phyloP scores from a whole-genome alignment of 1,284 basidiomycete species.

The Cryptococcus sp. region DNA sequence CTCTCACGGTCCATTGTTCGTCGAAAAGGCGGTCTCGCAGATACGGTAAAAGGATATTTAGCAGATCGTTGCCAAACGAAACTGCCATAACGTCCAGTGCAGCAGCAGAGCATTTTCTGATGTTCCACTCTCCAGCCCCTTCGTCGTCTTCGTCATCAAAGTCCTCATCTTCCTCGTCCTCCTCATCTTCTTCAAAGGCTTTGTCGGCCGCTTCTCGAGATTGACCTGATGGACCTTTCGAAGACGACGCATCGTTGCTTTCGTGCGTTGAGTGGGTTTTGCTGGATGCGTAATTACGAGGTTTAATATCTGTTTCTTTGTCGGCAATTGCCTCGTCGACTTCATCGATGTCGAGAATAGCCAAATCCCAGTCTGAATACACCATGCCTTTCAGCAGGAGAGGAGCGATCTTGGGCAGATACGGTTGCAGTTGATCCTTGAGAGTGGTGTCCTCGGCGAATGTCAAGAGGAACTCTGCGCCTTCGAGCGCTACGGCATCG shows the following conservation, averaged over 20 bases:
- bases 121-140: constrained; percentile 97
- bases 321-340: constrained; percentile 84
- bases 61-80: constrained; percentile 79
- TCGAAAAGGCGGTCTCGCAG: constrained; percentile 94
- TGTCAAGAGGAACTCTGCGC: constrained; percentile 99
- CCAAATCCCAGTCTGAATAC: constrained; percentile 93
- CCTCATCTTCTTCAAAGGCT: constrained; percentile 60
- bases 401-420: constrained; percentile 85
- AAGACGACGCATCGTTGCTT: constrained; percentile 40
- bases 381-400: constrained; percentile 95
- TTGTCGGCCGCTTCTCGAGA: constrained; percentile 48
- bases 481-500: constrained; percentile 91
- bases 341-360: constrained; percentile 91
- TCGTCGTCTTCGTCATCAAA: constrained; percentile 94
- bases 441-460: constrained; percentile 94
- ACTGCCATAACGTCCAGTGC: constrained; percentile 97
- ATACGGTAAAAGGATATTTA: constrained; percentile 84
- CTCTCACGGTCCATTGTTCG: constrained; percentile 88
- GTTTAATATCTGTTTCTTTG: constrained; percentile 93
- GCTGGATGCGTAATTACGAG: constrained; percentile 72
- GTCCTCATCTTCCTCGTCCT: constrained; percentile 81
- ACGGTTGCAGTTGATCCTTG: constrained; percentile 77
- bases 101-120: constrained; percentile 96
- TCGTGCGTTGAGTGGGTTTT: constrained; percentile 83
- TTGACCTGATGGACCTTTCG: constrained; percentile 22